These are phyloP conservation scores for Daedaleopsis nitida DNA, from an alignment of 768 basidiomycete species.

Conservation along the genomic window DNA sequence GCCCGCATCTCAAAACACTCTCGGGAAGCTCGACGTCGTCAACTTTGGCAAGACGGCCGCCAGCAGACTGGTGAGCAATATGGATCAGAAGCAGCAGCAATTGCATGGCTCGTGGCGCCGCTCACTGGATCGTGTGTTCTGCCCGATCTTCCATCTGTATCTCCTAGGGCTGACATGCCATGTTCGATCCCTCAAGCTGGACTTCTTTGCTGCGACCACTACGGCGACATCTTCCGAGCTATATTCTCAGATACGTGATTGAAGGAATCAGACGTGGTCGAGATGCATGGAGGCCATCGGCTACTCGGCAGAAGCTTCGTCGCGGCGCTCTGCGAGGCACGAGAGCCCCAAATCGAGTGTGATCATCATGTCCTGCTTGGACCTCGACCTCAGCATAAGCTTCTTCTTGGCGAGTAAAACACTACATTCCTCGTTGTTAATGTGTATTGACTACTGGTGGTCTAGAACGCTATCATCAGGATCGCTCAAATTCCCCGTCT, in stretches of 20 bases:
- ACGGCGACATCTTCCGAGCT: not conserved
- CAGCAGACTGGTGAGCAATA: not conserved
- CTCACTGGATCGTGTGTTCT: not conserved
- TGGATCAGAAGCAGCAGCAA: not conserved
- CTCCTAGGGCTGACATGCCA: not conserved
- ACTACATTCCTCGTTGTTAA: too few species aligned
- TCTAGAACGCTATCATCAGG: too few species aligned
- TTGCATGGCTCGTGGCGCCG: not conserved
- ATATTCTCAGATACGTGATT: not conserved
- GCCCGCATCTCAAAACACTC: too few species aligned
- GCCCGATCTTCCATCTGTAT: not conserved
- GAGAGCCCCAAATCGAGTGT: not conserved
- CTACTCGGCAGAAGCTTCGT: not conserved
- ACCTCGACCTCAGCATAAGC: too few species aligned
- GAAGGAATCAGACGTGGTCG: not conserved
- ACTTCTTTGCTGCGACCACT: not conserved
- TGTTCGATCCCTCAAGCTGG: not conserved
- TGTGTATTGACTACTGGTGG: too few species aligned
- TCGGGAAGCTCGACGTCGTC: not conserved
- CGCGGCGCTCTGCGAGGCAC: not conserved
- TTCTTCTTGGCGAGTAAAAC: too few species aligned
- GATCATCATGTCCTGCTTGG: too few species aligned
- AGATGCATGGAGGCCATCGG: not conserved
- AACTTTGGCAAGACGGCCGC: not conserved
- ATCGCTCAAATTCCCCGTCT: too few species aligned